Percentiles rank a stretch among this genome's conserved stretches.
Conservation (phyloP, 2,329 filamentous ascomycete species). For the Acarospora socialis region DNA sequence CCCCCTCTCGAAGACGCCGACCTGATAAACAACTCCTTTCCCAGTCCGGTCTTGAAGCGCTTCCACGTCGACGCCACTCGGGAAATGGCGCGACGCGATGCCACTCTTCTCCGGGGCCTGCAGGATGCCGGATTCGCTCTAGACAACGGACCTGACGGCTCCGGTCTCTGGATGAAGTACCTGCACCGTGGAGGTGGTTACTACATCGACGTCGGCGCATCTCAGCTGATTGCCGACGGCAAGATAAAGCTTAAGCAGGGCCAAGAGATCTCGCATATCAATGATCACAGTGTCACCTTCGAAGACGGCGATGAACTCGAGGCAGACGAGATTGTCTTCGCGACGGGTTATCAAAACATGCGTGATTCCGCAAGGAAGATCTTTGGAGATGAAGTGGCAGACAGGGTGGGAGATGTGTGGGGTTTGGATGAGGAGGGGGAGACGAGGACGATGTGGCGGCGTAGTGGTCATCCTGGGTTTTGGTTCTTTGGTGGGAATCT, state of each 20-base stretch:
- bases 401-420: conserved; percentile 46
- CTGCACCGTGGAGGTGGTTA: conserved; percentile 53
- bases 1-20: conserved; percentile 55
- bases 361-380: conserved; percentile 43
- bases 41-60: conserved; percentile 46
- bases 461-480: conserved; percentile 48
- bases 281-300: conserved; percentile 35
- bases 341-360: conserved; percentile 52
- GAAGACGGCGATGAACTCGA: conserved; percentile 44
- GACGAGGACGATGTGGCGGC: conserved; percentile 45
- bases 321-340: conserved; percentile 51
- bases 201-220: conserved; percentile 55
- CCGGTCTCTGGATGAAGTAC: conserved; percentile 48
- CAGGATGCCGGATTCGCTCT: conserved; percentile 45
- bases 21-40: conserved; percentile 42
- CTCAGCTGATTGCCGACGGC: conserved; percentile 46
- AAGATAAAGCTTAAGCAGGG: conserved; percentile 52
- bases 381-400: conserved; percentile 48
- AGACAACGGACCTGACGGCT: conserved; percentile 42
- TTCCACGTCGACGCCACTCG: conserved; percentile 36
- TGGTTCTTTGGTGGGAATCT: conserved; percentile 57
- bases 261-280: conserved; percentile 41
- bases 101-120: conserved; percentile 30
- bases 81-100: conserved; percentile 24
- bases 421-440: conserved; percentile 43